Evolutionary conservation across 805 yeast genomes (phyloP).

Genomic region (Priceomyces melissophilus): DNA sequence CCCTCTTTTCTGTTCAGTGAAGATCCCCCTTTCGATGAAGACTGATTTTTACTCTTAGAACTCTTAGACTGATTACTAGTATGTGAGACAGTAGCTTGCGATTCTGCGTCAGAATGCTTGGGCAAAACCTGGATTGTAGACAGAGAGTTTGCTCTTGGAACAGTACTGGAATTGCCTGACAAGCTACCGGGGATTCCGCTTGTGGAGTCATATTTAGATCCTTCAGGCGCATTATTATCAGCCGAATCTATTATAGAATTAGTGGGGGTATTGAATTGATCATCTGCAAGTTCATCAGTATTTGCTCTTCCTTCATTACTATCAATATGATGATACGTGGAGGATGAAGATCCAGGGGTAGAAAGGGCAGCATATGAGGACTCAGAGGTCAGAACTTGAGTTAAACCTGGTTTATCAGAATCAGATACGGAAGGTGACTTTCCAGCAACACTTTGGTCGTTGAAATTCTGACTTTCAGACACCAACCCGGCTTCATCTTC

Average conservation of each 20-base stretch:
- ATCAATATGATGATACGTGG: slow-evolving; percentile 5
- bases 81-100: slow-evolving; percentile 9
- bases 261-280: slow-evolving; percentile 22
- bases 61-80: slow-evolving; percentile 7
- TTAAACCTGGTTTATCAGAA: slow-evolving; percentile 8
- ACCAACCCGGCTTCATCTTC: slow-evolving; percentile 1
- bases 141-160: no score
- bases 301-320: slow-evolving; percentile 3
- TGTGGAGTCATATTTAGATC: neutral
- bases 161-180: no score
- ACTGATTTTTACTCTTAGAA: slow-evolving; percentile 4
- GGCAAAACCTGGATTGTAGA: neutral
- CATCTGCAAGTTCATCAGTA: slow-evolving; percentile 12
- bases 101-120: slow-evolving; percentile 14
- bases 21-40: neutral
- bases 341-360: slow-evolving; percentile 18
- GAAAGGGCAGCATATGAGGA: slow-evolving; percentile 40
- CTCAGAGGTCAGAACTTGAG: slow-evolving; percentile 26
- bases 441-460: neutral
- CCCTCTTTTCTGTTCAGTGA: slow-evolving; percentile 17
- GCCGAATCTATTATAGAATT: slow-evolving; percentile 12
- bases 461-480: neutral
- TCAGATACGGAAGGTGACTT: neutral
- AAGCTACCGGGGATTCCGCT: neutral
- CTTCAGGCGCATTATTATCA: slow-evolving; percentile 1